A percentile compares a stretch with the other conserved stretches of the same genome.
Conservation (phyloP, 192 early-diverging fungal species). For the Pecoramyces ruminantium region DNA sequence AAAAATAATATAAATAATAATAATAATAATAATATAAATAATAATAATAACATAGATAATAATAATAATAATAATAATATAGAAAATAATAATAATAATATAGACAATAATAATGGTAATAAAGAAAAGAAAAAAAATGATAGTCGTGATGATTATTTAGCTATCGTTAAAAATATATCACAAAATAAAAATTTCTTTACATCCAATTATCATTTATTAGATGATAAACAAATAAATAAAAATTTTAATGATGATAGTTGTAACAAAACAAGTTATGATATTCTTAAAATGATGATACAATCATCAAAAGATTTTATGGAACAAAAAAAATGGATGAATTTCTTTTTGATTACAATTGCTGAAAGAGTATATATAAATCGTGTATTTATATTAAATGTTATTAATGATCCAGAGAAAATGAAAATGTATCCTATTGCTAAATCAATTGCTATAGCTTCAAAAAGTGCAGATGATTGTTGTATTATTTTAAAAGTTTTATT, state of each 20-base stretch:
- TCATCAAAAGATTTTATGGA: neutral
- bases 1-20: neutral
- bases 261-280: neutral
- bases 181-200: neutral
- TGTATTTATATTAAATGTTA: neutral
- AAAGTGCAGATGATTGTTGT: neutral
- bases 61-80: neutral
- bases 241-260: neutral
- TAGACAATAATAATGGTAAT: neutral
- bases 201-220: neutral
- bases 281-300: neutral
- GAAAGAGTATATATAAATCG: neutral
- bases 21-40: neutral
- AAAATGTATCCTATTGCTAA: neutral
- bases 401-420: neutral
- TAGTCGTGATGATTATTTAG: neutral
- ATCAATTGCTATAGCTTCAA: neutral
- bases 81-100: neutral
- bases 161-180: neutral
- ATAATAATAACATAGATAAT: neutral
- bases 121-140: neutral
- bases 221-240: neutral
- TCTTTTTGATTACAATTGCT: neutral
- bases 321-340: neutral
- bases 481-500: neutral